Percentiles rank a stretch among this genome's conserved stretches.
Conservation (phyloP, 2,329 filamentous ascomycete genomes). For the Clarireedia monteithiana region DNA sequence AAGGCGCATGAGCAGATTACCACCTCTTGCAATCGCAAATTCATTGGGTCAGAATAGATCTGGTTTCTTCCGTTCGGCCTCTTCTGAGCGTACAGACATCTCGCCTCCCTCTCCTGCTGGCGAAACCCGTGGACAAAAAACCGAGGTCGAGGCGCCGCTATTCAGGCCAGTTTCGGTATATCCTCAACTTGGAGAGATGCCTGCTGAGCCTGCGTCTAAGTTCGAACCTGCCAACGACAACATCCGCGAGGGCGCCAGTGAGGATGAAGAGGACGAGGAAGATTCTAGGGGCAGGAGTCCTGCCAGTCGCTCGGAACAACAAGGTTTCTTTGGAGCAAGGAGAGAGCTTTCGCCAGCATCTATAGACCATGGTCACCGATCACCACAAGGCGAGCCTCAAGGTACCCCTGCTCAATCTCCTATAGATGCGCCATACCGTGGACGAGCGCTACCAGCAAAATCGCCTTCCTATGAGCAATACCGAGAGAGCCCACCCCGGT, state of each 20-base stretch:
- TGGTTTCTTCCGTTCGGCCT: constrained; percentile 73
- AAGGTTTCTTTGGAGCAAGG: constrained; percentile 41
- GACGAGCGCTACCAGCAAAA: background rate
- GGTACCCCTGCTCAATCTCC: background rate
- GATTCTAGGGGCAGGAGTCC: background rate
- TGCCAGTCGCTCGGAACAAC: constrained; percentile 5
- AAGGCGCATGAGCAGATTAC: constrained; percentile 75
- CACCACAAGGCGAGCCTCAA: background rate
- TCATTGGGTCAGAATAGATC: constrained; percentile 72
- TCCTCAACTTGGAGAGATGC: constrained; percentile 54
- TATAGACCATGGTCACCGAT: background rate
- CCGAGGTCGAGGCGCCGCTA: constrained; percentile 46
- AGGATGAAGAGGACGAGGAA: constrained; percentile 10
- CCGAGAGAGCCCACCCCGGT: background rate
- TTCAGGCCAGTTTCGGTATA: constrained; percentile 65
- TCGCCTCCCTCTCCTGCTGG: constrained; percentile 24
- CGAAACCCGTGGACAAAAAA: constrained; percentile 37
- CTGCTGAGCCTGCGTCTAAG: constrained; percentile 10
- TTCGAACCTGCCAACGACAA: constrained; percentile 19
- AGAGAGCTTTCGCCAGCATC: constrained; percentile 49
- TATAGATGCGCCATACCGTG: constrained; percentile 2
- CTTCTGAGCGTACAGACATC: constrained; percentile 45
- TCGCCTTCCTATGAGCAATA: background rate
- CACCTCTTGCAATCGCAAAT: constrained; percentile 74
- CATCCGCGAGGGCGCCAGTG: background rate